Base-by-base conservation (phyloP, 208 protist species). In the Leishmania amazonensis region DNA sequence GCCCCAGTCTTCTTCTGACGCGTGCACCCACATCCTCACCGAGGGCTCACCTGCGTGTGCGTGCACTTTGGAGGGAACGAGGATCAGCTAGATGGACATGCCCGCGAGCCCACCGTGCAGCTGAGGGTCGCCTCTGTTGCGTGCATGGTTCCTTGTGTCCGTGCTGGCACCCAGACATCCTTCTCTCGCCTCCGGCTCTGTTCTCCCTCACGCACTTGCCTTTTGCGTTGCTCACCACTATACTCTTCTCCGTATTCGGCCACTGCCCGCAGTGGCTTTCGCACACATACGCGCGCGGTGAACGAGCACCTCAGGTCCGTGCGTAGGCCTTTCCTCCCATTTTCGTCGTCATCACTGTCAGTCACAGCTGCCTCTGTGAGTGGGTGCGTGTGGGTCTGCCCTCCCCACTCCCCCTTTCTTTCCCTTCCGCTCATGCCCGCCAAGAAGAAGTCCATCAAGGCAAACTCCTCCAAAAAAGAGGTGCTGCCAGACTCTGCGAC, bases 401-500 rank as follows among this genome's bases (percentile, higher is more conserved):
- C 6, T 45, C n/a, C 40, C 54, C 45, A 21, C 5, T 13, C 38
- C 31, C 28, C 53, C 13, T n/a, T 28, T 64, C 45, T 4, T 5
- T 75, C 67, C 24, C 17, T 8, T n/a, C n/a, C 8, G 2, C 19
- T 65, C 53, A 87, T 88, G 85, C 79, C 79, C 1, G 51, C 54
- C 53, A 83, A 88, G 49, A 95, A 91, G 81, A 89, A 86, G 68
- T 28, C 82, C 0, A 64, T 45, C 47, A 91, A 83, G 64, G 87
- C 86, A 76, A 83, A 87, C 60, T 49, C 72, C 47, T 83, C 83
- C 38, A 86, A 81, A 42, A 92, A 95, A 80, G 95, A 96, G 81
- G 87, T 87, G 68, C 85, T 97, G n/a, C 87, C 89, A 4, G 88
- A 94, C 64, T 89, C 92, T 3, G 72, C 58, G 13, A 89, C 88